Evolutionary conservation across 192 early-diverging fungal genomes (phyloP).

Genomic region (Coemansia interrupta): DNA sequence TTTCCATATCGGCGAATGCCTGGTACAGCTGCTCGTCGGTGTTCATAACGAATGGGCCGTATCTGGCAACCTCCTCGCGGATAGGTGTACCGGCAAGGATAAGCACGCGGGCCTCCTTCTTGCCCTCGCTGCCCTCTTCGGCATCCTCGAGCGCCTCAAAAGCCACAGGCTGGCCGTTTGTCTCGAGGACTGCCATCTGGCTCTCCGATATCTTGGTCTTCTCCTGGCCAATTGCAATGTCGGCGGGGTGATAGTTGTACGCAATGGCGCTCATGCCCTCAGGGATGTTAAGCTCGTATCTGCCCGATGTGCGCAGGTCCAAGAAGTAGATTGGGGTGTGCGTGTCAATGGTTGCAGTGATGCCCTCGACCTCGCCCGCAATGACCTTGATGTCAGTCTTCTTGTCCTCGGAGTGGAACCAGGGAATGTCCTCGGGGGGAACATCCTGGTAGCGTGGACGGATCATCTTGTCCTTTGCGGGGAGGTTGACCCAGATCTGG

Average conservation of each 20-base stretch:
- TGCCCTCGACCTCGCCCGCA: conserved; percentile 75
- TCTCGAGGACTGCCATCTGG: conserved; percentile 41
- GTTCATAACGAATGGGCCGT: conserved; percentile 67
- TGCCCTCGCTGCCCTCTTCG: conserved; percentile 23
- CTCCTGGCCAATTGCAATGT: conserved; percentile 42
- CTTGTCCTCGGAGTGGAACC: conserved; percentile 48
- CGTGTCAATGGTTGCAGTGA: conserved; percentile 67
- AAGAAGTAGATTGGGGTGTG: conserved; percentile 77
- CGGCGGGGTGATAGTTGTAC: conserved; percentile 44
- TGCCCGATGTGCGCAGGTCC: conserved; percentile 66
- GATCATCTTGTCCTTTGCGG: conserved; percentile 67
- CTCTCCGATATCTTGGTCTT: conserved; percentile 36
- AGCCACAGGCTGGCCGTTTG: conserved; percentile 29
- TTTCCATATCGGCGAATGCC: conserved; percentile 34
- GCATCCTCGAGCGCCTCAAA: conserved; percentile 34
- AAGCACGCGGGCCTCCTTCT: conserved; percentile 56
- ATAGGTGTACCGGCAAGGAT: conserved; percentile 60
- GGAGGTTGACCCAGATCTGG: conserved; percentile 78
- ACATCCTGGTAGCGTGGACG: conserved; percentile 73
- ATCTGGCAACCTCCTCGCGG: conserved; percentile 60
- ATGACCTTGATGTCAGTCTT: conserved; percentile 72
- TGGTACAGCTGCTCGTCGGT: conserved; percentile 47
- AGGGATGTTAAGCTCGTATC: conserved; percentile 50
- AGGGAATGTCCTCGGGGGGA: conserved; percentile 61
- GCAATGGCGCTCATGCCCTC: conserved; percentile 45